Base-by-base conservation (phyloP, 768 basidiomycete species). In the Saitozyma podzolica region DNA sequence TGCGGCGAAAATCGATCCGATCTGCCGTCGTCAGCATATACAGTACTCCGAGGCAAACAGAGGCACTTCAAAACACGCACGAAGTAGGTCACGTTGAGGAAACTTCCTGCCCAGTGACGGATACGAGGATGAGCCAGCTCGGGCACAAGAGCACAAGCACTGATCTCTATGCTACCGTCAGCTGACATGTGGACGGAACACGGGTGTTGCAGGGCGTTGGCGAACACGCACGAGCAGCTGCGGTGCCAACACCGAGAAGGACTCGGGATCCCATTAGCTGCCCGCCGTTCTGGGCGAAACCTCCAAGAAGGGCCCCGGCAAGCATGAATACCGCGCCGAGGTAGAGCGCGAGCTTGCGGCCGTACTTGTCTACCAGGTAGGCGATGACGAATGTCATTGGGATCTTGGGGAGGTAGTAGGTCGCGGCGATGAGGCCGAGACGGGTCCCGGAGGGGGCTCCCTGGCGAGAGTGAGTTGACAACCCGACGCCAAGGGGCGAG, bases 141-240 rank as follows among this genome's bases (percentile, higher is more conserved):
- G 10, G 50, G 58, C 9, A 60, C 47, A 48, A 17, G 14, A 14
- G 47, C 14, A 48, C 3, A 17, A 14, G 47, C 47, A 6, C 14
- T 17, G 47, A 48, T 17, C 47, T 48, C 29, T 29, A 5, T 5
- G 29, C 29, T 5, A 5, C 5, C 5, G 2, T 29, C 29, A 29
- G 29, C 5, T 29, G 20, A 17, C 10, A 11, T 14, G 19, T 8
- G 10, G 42, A 2, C 29, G 29, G 29, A 5, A 29, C 29, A 29
- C 29, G 5, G 2, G 29, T 29, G 29, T 5, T 29, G 2, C 29
- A 29, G 29, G 29, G 2, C 5, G 5, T 29, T 39, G 13, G 45
- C 5, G 4, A n/a, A n/a, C 9, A 62, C 67, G 59, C 40, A 68
- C 67, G 90, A 10, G 91, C 90, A 56, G 89, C 86, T 69, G 86